A percentile compares a stretch with the other conserved stretches of the same genome.
Conservation (phyloP, 306 rosid genomes). For the Echinosophora koreensis region DNA sequence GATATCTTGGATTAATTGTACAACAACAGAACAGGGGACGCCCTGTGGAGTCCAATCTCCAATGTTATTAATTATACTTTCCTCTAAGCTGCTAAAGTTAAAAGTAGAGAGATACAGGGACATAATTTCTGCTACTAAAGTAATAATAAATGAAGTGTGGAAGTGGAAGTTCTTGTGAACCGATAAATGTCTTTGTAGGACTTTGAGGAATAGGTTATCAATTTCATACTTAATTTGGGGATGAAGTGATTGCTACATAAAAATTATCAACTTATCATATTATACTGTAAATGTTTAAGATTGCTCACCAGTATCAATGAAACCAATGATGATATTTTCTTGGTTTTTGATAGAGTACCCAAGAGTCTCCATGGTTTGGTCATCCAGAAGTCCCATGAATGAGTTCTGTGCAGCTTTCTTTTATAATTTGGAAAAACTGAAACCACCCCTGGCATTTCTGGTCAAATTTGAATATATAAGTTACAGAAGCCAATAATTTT, state of each 20-base stretch:
- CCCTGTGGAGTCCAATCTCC: slow-evolving; percentile 24
- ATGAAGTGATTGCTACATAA: slow-evolving; percentile 17
- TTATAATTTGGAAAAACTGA: slow-evolving; percentile 84
- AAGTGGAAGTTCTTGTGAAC: slow-evolving; percentile 41
- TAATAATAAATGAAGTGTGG: slow-evolving; percentile 51
- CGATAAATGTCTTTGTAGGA: slow-evolving; percentile 42
- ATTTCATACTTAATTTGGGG: background rate
- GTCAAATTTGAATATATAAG: slow-evolving; percentile 42
- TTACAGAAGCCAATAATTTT: slow-evolving; percentile 28
- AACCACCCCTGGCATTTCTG: slow-evolving; percentile 82
- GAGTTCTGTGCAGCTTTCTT: slow-evolving; percentile 84
- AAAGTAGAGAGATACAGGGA: slow-evolving; percentile 39
- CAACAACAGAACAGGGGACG: background rate
- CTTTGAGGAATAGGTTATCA: background rate
- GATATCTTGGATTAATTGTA: slow-evolving; percentile 11
- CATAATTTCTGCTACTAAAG: slow-evolving; percentile 34
- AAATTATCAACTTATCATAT: slow-evolving; percentile 38
- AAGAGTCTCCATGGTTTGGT: slow-evolving; percentile 72
- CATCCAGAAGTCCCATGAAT: slow-evolving; percentile 87
- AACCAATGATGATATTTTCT: slow-evolving; percentile 82
- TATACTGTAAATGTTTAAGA: slow-evolving; percentile 32
- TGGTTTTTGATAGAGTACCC: slow-evolving; percentile 78
- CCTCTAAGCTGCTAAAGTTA: slow-evolving; percentile 29
- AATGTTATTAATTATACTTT: slow-evolving; percentile 27
- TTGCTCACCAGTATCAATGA: slow-evolving; percentile 79